Conservation (phyloP, 257 asterid species). For the Fraxinus cuspidata region DNA sequence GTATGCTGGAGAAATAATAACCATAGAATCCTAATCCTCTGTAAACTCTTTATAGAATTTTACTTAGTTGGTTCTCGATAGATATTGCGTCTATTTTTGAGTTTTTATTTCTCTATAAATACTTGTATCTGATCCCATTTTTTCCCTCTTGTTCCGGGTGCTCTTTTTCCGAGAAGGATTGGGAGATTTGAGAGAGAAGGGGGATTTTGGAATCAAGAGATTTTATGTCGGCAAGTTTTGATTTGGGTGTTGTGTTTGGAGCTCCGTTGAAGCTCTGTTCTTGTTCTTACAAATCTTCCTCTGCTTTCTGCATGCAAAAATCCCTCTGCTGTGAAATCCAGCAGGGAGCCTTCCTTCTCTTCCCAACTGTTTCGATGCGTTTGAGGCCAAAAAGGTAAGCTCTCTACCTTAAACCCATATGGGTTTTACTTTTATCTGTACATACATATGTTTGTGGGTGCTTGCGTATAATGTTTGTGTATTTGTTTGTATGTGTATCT, state of each 20-base stretch:
- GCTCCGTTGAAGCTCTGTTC: constrained; percentile 59
- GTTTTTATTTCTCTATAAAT: constrained; percentile 28
- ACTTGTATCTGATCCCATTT: constrained; percentile 37
- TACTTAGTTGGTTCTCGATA: constrained; percentile 18
- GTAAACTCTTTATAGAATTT: constrained; percentile 11
- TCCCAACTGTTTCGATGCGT: constrained; percentile 89
- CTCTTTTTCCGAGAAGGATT: constrained; percentile 15
- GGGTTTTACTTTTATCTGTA: constrained; percentile 7
- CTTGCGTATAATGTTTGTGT: not conserved
- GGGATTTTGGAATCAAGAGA: constrained; percentile 37
- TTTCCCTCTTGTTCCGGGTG: constrained; percentile 24
- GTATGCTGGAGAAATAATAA: constrained; percentile 25
- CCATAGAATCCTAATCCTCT: constrained; percentile 66
- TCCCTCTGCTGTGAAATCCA: constrained; percentile 62
- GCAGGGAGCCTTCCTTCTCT: constrained; percentile 51
- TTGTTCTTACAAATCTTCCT: constrained; percentile 28
- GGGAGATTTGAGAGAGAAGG: constrained; percentile 26
- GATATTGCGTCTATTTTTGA: not conserved
- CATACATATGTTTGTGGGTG: not conserved
- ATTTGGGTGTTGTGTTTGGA: constrained; percentile 55
- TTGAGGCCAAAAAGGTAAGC: constrained; percentile 92
- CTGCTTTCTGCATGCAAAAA: constrained; percentile 44
- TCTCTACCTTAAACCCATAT: constrained; percentile 28
- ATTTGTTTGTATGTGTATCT: not conserved
- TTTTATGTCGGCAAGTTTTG: constrained; percentile 89